Evolutionary conservation across 805 yeast species (phyloP).

Genomic region (Candida silvicultrix): DNA sequence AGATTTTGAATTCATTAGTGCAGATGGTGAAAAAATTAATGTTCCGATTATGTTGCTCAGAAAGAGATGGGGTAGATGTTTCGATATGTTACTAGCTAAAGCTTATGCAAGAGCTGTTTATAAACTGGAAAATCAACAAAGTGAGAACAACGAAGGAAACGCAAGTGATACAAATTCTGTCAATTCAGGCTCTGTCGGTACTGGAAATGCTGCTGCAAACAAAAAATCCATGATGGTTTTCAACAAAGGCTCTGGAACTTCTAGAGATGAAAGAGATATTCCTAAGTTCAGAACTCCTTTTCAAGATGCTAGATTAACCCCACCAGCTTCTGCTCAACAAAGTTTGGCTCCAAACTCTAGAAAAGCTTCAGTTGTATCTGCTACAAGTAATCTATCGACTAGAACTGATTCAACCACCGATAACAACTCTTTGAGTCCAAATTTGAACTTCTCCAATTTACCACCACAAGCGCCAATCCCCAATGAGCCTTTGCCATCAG

Average conservation of each 20-base stretch:
- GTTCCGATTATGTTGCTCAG: constrained; percentile 55
- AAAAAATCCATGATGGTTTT: constrained; percentile 21
- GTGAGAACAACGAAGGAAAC: constrained; percentile 3
- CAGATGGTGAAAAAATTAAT: constrained; percentile 64
- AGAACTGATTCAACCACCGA: constrained; percentile 19
- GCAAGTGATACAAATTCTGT: constrained; percentile 5
- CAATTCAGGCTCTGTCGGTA: constrained; percentile 14
- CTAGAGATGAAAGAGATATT: constrained; percentile 23
- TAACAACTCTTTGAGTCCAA: constrained; percentile 20
- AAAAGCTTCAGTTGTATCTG: constrained; percentile 31
- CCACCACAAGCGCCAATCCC: constrained; percentile 60
- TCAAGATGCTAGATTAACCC: constrained; percentile 36
- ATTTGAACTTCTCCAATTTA: constrained; percentile 24
- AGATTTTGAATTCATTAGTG: constrained; percentile 65
- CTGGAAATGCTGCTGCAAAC: constrained; percentile 18
- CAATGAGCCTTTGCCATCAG: constrained; percentile 37
- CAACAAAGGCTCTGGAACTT: constrained; percentile 8
- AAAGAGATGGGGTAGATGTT: constrained; percentile 74
- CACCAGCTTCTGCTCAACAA: constrained; percentile 11
- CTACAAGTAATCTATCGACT: constrained; percentile 23
- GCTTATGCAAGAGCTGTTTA: constrained; percentile 54
- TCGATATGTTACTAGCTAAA: constrained; percentile 52
- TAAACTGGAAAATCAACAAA: constrained; percentile 21
- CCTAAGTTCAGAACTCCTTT: constrained; percentile 68
- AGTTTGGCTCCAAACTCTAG: constrained; percentile 24